Evolutionary conservation across 306 rosid species (phyloP).

Genomic region (Trifolium pratense): DNA sequence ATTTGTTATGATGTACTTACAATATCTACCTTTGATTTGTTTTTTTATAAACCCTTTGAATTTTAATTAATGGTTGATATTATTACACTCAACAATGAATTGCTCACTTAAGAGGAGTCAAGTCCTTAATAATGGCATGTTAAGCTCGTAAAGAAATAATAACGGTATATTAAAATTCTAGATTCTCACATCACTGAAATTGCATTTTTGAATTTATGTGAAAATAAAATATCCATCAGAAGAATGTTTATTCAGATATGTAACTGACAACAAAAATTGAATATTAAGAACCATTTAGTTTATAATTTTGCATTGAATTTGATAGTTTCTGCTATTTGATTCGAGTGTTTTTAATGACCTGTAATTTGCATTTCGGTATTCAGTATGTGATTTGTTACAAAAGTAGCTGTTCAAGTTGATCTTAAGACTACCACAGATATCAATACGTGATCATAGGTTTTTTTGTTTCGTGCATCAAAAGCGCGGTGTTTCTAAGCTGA

Average conservation of each 20-base stretch:
- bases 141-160: background rate
- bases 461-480: conserved; percentile 26
- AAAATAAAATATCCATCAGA: background rate
- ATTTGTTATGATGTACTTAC: too few species aligned
- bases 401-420: conserved; percentile 35
- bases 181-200: conserved; percentile 22
- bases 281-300: background rate
- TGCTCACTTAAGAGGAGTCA: too few species aligned
- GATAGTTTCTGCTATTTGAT: conserved; percentile 27
- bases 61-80: too few species aligned
- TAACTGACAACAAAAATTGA: background rate
- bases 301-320: conserved; percentile 28
- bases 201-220: background rate
- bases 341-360: background rate
- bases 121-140: background rate
- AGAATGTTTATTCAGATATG: background rate
- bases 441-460: conserved; percentile 31
- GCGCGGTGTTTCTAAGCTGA: conserved; percentile 35
- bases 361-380: conserved; percentile 15
- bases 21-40: too few species aligned
- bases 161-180: background rate
- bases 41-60: too few species aligned
- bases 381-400: conserved; percentile 29
- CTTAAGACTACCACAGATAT: conserved; percentile 44
- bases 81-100: too few species aligned